Base-by-base conservation (phyloP, 2,329 filamentous ascomycete species). In the Nigrospora osmanthi region DNA sequence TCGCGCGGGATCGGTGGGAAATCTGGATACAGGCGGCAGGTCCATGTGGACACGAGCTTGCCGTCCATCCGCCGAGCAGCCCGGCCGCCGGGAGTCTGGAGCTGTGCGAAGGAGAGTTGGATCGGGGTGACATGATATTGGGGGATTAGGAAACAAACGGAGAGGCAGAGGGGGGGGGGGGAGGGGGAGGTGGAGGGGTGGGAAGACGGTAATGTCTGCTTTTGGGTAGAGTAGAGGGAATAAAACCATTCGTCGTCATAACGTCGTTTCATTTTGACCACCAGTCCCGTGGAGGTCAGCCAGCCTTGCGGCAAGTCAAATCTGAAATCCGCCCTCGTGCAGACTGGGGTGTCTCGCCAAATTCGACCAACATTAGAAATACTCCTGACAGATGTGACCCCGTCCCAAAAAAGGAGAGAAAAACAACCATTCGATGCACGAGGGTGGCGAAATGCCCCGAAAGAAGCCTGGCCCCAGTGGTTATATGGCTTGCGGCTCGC, bases 271-370 rank as follows among this genome's bases (percentile, higher is more conserved):
- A 58, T 66, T 61, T 60, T 58, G 56, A 60, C 67, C 65, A 65
- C 66, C 67, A 64, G 69, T 63, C 67, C 57, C 50, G 58, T 54
- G 54, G 61, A 65, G 66, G 65, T 32, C 35, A 32, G 34, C 67
- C 63, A 76, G 77, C 76, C 75, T 81, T 70, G 76, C 75, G 75
- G 76, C 75, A 76, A 75, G 70, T 72, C 70, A 78, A 70, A 77
- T 80, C 76, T 80, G 75, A 67, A 67, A 65, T 53, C 28, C 17
- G 65, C 60, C 57, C 62, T 66, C 70, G 64, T 60, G 61, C 61
- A 53, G 65, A 61, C 64, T 59, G 62, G 66, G 65, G 67, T 63
- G 67, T 41, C 52, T 57, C 54, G 50, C 70, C 70, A 70, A 73
- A 73, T 70, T 66, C 63, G 67, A 71, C 66, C 64, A 66, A 69